Evolutionary conservation across 306 rosid genomes (phyloP), one percentile per base, ranked within the genome.

Genomic region (Fragaria nilgerrensis): DNA sequence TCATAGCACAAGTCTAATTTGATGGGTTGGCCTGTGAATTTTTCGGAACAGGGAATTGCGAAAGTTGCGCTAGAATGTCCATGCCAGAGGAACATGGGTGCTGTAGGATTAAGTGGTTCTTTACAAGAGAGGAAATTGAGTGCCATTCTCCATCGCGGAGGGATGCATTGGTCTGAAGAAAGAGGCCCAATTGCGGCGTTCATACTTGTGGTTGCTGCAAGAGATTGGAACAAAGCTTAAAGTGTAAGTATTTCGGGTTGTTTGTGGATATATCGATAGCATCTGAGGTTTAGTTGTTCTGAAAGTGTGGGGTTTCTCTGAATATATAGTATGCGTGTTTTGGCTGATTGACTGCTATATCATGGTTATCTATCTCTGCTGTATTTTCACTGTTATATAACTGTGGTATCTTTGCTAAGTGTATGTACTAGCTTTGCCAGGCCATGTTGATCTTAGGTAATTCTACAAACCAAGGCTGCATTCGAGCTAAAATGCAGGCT

Each of bases 221-320:
- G 84, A 79, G 75, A 68, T 87, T 63, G 90, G 90, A 44, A 77
- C 70, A 56, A 84, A 79, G 81, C 81, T 87, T 53, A 82, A 87
- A 79, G 84, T 84, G 90, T 87, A 78, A 84, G 88, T 71, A 6
- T 13, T 52, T 17, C 65, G 9, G 17, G 12, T 10, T 56, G 9
- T 70, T 32, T 20, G 50, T 27, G 23, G n/a, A 17, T 19, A 17
- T 52, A 52, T 52, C 22, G 0, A 52, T 19, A 52, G 23, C 22
- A 25, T 72, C 22, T 8, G 39, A 25, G 44, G 48, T 29, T 44
- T 75, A 23, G 20, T 41, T 12, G 29, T 69, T 62, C 37, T 71
- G 20, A 43, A 37, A 37, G 7, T 37, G 41, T 37, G 8, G 41
- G 41, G 41, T 37, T 37, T 37, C 41, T 37, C 41, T 43, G 47